These are phyloP conservation scores for Sordariomycetes sp. DNA, from an alignment of 2,329 filamentous ascomycete species.

Conservation along the genomic window DNA sequence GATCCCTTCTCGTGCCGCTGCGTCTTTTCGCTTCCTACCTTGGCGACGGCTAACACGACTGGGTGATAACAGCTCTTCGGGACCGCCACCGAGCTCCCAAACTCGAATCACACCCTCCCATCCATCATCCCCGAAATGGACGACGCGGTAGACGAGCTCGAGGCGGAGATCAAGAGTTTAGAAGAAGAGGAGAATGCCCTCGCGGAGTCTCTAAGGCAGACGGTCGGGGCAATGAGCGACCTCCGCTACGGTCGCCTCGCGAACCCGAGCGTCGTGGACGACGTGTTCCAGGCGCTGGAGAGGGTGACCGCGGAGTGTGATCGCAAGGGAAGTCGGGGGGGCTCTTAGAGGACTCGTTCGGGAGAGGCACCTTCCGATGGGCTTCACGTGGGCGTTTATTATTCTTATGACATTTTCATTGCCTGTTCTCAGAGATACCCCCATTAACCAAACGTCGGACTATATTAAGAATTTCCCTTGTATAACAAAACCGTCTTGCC, in stretches of 20 bases:
- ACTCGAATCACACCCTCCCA: conserved; percentile 43
- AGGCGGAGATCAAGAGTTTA: conserved; percentile 52
- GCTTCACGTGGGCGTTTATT: background rate
- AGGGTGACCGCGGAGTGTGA: conserved; percentile 24
- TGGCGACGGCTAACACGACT: background rate
- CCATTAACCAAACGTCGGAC: background rate
- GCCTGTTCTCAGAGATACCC: background rate
- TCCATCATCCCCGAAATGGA: conserved; percentile 60
- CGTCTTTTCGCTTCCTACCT: background rate
- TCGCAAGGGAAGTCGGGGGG: background rate
- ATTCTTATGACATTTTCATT: background rate
- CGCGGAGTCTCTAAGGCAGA: conserved; percentile 47
- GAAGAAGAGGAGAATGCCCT: conserved; percentile 50
- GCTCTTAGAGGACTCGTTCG: too few relatives aligned
- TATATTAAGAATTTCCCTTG: conserved; percentile 2
- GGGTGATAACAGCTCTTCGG: conserved; percentile 42
- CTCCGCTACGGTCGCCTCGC: conserved; percentile 67
- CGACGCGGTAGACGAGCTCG: conserved; percentile 48
- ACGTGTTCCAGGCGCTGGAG: conserved; percentile 54
- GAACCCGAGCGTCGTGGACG: conserved; percentile 47
- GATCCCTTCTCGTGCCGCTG: conserved; percentile 8
- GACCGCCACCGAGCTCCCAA: conserved; percentile 25
- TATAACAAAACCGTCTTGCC: conserved; percentile 5
- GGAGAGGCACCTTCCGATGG: background rate
- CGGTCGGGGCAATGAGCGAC: conserved; percentile 65